Evolutionary conservation across 1,139 yeast species (phyloP).

Genomic region (Scheffersomyces titani): DNA sequence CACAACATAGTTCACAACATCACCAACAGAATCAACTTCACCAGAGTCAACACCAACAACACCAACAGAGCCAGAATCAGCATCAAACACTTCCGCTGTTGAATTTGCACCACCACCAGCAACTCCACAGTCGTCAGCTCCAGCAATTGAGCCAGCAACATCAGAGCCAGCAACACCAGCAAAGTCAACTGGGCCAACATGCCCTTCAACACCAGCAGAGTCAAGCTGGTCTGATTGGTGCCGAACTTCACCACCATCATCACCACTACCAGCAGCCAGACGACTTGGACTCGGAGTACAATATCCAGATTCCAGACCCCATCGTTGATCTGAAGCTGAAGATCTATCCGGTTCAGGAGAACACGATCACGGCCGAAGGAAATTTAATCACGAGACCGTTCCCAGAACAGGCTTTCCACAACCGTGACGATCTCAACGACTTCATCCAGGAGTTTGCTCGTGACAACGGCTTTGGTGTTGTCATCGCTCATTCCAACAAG

Average conservation of each 20-base stretch:
- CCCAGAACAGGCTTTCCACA: slow-evolving; percentile 54
- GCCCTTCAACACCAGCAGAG: slow-evolving; percentile 22
- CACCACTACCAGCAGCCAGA: slow-evolving; percentile 23
- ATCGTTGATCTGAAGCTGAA: slow-evolving; percentile 46
- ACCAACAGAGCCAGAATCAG: slow-evolving; percentile 3
- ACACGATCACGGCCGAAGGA: slow-evolving; percentile 51
- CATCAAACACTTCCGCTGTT: not conserved
- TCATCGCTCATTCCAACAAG: slow-evolving; percentile 59
- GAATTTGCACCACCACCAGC: slow-evolving; percentile 13
- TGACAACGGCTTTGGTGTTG: slow-evolving; percentile 61
- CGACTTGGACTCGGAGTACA: slow-evolving; percentile 45
- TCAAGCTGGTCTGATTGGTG: slow-evolving; percentile 5
- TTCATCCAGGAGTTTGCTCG: slow-evolving; percentile 59
- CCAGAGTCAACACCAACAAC: slow-evolving; percentile 1
- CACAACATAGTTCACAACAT: slow-evolving; percentile 2
- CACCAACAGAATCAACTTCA: slow-evolving; percentile 2
- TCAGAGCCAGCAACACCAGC: slow-evolving; percentile 17
- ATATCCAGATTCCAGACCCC: slow-evolving; percentile 52
- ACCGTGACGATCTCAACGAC: slow-evolving; percentile 53
- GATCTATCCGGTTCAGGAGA: slow-evolving; percentile 48
- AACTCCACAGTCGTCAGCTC: slow-evolving; percentile 13
- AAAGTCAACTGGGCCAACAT: slow-evolving; percentile 21
- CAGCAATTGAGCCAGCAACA: slow-evolving; percentile 17
- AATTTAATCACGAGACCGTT: slow-evolving; percentile 56
- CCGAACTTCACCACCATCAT: slow-evolving; percentile 12